phyloP scores from a whole-genome alignment of 73 alveolate species.

The Paramecium pentaurelia region DNA sequence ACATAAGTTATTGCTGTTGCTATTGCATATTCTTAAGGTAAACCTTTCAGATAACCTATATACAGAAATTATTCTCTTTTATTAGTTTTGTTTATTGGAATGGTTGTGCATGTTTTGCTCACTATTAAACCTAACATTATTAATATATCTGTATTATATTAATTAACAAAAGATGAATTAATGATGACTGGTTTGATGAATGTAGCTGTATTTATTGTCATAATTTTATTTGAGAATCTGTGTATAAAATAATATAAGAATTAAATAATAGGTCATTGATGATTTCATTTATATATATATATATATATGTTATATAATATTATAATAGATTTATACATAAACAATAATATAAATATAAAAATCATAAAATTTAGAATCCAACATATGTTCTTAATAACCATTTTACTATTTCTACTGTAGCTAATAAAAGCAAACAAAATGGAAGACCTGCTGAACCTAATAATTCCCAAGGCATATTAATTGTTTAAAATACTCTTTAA shows the following conservation, averaged over 20 bases:
- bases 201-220: background rate
- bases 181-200: background rate
- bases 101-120: background rate
- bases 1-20: background rate
- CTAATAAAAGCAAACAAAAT: background rate
- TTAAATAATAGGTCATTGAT: background rate
- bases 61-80: background rate
- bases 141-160: background rate
- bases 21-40: background rate
- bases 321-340: background rate
- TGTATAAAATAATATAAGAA: background rate
- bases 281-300: background rate
- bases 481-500: background rate
- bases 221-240: background rate
- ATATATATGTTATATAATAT: too few species aligned
- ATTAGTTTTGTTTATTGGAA: background rate
- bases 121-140: background rate
- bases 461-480: slow-evolving; percentile 18
- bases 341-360: background rate
- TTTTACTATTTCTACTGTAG: background rate
- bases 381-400: background rate
- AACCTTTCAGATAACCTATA: slow-evolving; percentile 1
- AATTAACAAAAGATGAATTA: background rate
- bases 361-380: background rate
- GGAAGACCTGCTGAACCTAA: slow-evolving; percentile 39